phyloP scores from a whole-genome alignment of 1,284 basidiomycete genomes.

The Cryptococcus sp. region DNA sequence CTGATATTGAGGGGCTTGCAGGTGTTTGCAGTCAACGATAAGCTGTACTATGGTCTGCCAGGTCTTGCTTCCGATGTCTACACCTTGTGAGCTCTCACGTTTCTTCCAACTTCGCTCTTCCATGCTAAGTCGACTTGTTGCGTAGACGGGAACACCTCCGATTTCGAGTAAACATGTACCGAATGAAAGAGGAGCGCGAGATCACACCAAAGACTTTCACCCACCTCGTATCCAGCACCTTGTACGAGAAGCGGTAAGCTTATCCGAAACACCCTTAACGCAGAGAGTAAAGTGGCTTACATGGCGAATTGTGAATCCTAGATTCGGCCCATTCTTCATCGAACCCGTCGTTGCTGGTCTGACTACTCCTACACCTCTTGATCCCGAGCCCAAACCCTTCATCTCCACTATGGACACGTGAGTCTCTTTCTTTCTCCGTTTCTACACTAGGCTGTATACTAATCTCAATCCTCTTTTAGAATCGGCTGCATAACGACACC shows the following conservation, averaged over 20 bases:
- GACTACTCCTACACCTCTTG: constrained; percentile 60
- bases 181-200: constrained; percentile 97
- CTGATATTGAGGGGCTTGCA: constrained; percentile 43
- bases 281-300: background rate
- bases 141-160: constrained; percentile 81
- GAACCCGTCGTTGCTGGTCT: constrained; percentile 96
- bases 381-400: constrained; percentile 82
- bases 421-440: constrained; percentile 17
- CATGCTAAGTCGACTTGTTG: background rate
- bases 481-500: constrained; percentile 74
- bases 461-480: constrained; percentile 24
- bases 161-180: constrained; percentile 98
- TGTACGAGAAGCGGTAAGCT: constrained; percentile 81
- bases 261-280: background rate
- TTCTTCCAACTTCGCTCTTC: no score
- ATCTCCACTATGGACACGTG: constrained; percentile 90
- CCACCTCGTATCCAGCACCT: constrained; percentile 92
- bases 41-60: constrained; percentile 87
- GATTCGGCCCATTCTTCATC: constrained; percentile 94
- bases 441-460: background rate
- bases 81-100: constrained; percentile 67
- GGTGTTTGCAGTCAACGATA: constrained; percentile 94
- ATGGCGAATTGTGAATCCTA: constrained; percentile 21
- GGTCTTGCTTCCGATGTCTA: constrained; percentile 92
- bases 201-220: constrained; percentile 97